phyloP scores from a whole-genome alignment of 2,329 filamentous ascomycete species.

The Sphaceloma murrayae region DNA sequence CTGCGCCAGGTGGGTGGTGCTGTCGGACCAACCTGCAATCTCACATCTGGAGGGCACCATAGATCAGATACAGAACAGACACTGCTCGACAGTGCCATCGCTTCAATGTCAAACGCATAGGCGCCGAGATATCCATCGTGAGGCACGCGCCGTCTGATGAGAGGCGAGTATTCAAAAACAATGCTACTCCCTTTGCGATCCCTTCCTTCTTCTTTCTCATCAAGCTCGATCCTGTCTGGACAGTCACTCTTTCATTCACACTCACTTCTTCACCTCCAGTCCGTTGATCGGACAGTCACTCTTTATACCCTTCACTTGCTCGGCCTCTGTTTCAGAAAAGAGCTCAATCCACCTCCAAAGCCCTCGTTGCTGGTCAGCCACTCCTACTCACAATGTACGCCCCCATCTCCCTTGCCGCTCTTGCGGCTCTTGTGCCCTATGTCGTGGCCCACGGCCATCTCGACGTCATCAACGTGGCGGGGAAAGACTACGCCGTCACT shows the following conservation, averaged over 20 bases:
- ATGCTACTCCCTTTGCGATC: constrained; percentile 7
- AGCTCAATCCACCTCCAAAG: constrained; percentile 11
- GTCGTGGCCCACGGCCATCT: constrained; percentile 39
- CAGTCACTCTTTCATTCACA: constrained; percentile 9
- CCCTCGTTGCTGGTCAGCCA: constrained; percentile 13
- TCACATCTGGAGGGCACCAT: not conserved
- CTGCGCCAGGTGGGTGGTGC: not conserved
- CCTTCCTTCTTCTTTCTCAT: constrained; percentile 5
- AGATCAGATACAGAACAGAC: not conserved
- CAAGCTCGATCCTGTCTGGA: constrained; percentile 10
- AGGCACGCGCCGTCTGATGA: constrained; percentile 10
- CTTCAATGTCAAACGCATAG: constrained; percentile 9
- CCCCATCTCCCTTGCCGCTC: constrained; percentile 10
- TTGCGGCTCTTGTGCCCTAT: constrained; percentile 26
- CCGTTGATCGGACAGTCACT: constrained; percentile 13
- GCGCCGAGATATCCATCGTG: constrained; percentile 12
- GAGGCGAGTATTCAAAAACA: constrained; percentile 11
- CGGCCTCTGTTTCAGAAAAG: constrained; percentile 9
- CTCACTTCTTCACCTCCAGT: constrained; percentile 1
- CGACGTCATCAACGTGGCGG: constrained; percentile 37
- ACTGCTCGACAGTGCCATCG: constrained; percentile 5
- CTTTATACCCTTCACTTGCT: constrained; percentile 12
- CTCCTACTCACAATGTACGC: constrained; percentile 7
- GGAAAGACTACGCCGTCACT: constrained; percentile 37
- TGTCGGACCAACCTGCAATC: constrained; percentile 7